These are phyloP conservation scores for Penicillium olsonii DNA, from an alignment of 2,329 filamentous ascomycete genomes.

Conservation along the genomic window DNA sequence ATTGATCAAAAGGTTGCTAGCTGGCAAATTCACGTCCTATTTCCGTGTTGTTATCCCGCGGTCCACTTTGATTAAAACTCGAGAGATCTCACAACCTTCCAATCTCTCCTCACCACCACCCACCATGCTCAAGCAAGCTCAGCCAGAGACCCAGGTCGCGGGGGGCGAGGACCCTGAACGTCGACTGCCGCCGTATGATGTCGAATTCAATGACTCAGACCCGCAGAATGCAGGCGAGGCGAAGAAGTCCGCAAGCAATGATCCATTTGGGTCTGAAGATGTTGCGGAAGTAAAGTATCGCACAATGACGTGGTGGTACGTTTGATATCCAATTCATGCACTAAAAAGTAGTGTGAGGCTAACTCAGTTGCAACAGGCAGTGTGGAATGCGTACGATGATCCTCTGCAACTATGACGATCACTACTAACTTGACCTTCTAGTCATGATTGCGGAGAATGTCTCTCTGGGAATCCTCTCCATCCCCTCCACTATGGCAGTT, in stretches of 20 bases:
- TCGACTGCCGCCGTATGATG: not conserved
- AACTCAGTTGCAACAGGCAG: conserved; percentile 33
- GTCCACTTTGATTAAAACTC: not conserved
- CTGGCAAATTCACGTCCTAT: not conserved
- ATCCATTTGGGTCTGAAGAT: conserved; percentile 40
- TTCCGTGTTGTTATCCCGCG: not conserved
- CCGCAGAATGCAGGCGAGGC: not conserved
- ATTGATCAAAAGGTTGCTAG: not conserved
- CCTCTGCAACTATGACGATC: not conserved
- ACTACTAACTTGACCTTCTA: conserved; percentile 9
- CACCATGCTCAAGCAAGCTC: not conserved
- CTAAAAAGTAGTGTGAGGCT: not conserved
- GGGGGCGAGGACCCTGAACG: not conserved
- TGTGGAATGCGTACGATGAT: conserved; percentile 38
- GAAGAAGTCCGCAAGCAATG: conserved; percentile 7
- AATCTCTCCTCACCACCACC: not conserved
- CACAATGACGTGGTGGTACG: conserved; percentile 48
- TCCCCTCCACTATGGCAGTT: conserved; percentile 54
- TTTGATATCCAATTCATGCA: not conserved
- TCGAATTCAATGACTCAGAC: not conserved
- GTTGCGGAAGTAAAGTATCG: conserved; percentile 49
- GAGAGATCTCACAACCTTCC: not conserved
- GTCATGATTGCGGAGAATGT: conserved; percentile 62
- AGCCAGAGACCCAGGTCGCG: not conserved
- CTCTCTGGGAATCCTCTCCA: conserved; percentile 56